These are phyloP conservation scores for Komagataella ulmi DNA, from an alignment of 805 yeast species.

Conservation along the genomic window DNA sequence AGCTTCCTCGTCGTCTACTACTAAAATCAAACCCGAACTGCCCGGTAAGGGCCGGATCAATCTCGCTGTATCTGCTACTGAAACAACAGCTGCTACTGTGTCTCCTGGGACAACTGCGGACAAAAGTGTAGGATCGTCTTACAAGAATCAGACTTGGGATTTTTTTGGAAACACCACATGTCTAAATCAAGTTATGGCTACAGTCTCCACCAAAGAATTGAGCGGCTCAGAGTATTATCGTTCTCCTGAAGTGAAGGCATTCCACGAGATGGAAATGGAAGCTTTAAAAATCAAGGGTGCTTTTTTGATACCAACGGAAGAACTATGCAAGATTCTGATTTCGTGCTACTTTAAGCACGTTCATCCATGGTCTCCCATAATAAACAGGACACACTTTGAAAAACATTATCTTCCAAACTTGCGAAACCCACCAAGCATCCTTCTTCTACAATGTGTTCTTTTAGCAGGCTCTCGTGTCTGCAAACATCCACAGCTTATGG, in stretches of 20 bases:
- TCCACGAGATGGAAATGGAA: slow-evolving; percentile 37
- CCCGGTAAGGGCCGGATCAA: background rate
- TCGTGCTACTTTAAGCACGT: slow-evolving; percentile 47
- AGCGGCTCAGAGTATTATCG: background rate
- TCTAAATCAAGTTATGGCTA: background rate
- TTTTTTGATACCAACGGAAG: slow-evolving; percentile 49
- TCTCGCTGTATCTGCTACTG: background rate
- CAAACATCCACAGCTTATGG: slow-evolving; percentile 35
- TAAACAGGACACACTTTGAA: slow-evolving; percentile 52
- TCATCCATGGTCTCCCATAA: slow-evolving; percentile 58
- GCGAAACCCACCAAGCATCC: slow-evolving; percentile 44
- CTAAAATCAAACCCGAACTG: slow-evolving; percentile 1
- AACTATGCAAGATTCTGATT: slow-evolving; percentile 45
- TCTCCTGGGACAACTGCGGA: background rate
- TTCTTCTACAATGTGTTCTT: slow-evolving; percentile 52
- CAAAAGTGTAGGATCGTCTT: background rate
- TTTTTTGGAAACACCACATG: background rate
- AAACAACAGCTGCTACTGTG: slow-evolving; percentile 7
- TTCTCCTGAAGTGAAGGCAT: slow-evolving; percentile 5
- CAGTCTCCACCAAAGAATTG: background rate
- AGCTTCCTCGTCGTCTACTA: background rate
- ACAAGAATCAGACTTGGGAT: background rate
- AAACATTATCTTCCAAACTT: slow-evolving; percentile 33
- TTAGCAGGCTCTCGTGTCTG: slow-evolving; percentile 57
- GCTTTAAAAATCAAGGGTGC: slow-evolving; percentile 56